Percentiles rank a stretch among this genome's conserved stretches.
These are phyloP conservation scores for Phaeotremella fagi DNA, from an alignment of 768 basidiomycete species.

Conservation along the genomic window DNA sequence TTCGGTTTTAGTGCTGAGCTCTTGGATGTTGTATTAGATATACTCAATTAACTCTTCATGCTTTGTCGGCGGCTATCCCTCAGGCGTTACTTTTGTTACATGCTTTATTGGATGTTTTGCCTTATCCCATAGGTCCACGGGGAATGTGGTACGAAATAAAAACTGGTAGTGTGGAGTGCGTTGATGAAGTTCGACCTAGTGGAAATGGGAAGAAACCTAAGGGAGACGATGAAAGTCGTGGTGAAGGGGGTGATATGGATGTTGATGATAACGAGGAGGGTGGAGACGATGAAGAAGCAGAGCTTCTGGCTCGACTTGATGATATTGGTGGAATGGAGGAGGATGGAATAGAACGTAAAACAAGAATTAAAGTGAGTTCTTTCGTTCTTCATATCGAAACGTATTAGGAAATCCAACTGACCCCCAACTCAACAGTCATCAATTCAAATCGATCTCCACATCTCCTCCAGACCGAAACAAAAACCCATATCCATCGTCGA, in stretches of 20 bases:
- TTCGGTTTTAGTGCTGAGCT: neutral
- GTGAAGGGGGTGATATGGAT: neutral
- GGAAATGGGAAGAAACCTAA: neutral
- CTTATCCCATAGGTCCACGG: conserved; percentile 34
- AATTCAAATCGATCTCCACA: conserved; percentile 24
- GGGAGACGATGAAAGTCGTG: conserved; percentile 1
- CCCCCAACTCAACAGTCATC: conserved; percentile 13
- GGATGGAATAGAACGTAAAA: conserved; percentile 13
- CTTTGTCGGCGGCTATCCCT: conserved; percentile 46
- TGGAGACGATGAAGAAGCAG: conserved; percentile 6
- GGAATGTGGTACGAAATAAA: conserved; percentile 46
- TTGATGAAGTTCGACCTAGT: conserved; percentile 34
- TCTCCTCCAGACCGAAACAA: neutral
- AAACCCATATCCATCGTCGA: no score
- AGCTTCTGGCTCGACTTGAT: neutral
- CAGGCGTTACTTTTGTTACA: conserved; percentile 45
- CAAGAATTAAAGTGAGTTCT: conserved; percentile 28
- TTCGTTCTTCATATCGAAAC: neutral
- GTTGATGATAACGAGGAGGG: neutral
- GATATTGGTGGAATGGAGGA: conserved; percentile 31
- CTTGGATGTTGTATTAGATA: conserved; percentile 17
- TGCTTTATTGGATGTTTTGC: conserved; percentile 46
- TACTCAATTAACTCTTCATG: conserved; percentile 39
- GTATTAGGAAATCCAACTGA: neutral
- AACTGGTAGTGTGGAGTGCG: conserved; percentile 39